Evolutionary conservation across 2,329 filamentous ascomycete genomes (phyloP), one percentile per base, ranked within the genome.

Genomic region (Septoria petroselini): DNA sequence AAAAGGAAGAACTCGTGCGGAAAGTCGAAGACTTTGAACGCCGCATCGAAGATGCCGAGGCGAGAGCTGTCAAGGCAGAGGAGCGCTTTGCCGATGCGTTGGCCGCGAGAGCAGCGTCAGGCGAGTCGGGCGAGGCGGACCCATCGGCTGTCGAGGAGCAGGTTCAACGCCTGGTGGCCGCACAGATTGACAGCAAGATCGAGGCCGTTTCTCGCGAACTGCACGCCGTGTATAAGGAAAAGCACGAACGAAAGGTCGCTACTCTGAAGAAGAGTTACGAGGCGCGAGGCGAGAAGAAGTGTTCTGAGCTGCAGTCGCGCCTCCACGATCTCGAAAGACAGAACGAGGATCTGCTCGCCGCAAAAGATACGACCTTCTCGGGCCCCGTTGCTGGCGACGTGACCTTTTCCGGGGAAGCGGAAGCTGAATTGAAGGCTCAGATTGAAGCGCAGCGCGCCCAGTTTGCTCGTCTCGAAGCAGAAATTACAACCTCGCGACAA

Each of bases 241-340:
- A 98, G 73, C 93, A 98, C 68, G 91, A 97, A 73, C 88, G 85
- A 55, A 98, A 98, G 74, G 91, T 97, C 37, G 81, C 88, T 1
- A 91, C 91, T 3, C 77, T 98, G 58, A 97, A 84, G 67, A 82
- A 83, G 62, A 81, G 78, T 64, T 84, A 97, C 71, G 89, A 96
- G 68, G 80, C 81, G 39, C 84, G 91, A 47, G 93, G 89, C 81
- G 89, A 95, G 70, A 94, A 94, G 76, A 88, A 86, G 64, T 81
- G 91, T 49, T 81, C 81, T 46, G 87, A 91, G 61, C 80, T 95
- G 2, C 87, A 95, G 69, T 68, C 69, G 14, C 83, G 82, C 54
- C 76, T 95, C 35, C 82, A 83, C 38, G 80, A 85, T 35, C 77
- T 91, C 8, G 72, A 73, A 43, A 79, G 81, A 42, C 87, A 94